Evolutionary conservation across 73 alveolate genomes (phyloP).

Genomic region (Diophrys sp.): DNA sequence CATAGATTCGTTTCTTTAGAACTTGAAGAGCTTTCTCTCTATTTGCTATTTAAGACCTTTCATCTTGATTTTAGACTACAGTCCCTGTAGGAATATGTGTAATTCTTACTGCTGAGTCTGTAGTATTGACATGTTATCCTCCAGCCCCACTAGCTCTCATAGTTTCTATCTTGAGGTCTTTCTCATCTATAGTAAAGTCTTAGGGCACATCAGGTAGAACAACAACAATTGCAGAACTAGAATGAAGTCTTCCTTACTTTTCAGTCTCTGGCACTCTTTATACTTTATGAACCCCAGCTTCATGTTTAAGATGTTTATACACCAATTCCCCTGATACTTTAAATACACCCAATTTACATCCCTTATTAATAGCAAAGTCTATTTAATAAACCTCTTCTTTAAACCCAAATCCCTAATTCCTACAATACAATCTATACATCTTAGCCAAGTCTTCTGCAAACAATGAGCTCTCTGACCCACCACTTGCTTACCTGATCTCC

Average conservation of each 20-base stretch:
- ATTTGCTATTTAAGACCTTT: conserved; percentile 71
- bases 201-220: conserved; percentile 80
- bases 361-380: conserved; percentile 62
- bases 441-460: conserved; percentile 77
- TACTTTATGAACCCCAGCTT: conserved; percentile 90
- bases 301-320: conserved; percentile 60
- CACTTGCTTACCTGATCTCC: conserved; percentile 83
- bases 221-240: conserved; percentile 73
- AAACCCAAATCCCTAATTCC: conserved; percentile 45
- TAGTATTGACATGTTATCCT: conserved; percentile 87
- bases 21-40: conserved; percentile 65
- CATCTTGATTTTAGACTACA: conserved; percentile 70
- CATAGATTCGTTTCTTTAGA: conserved; percentile 64
- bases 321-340: conserved; percentile 61
- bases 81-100: conserved; percentile 90
- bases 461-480: conserved; percentile 79
- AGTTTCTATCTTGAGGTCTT: conserved; percentile 72
- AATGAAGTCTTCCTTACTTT: conserved; percentile 78
- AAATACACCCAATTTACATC: conserved; percentile 64
- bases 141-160: conserved; percentile 90
- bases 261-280: conserved; percentile 90
- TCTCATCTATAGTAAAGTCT: conserved; percentile 67
- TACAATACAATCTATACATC: conserved; percentile 62
- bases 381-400: conserved; percentile 17
- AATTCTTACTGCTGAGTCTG: conserved; percentile 79